A percentile compares a stretch with the other conserved stretches of the same genome.
Evolutionary conservation across 73 alveolate genomes (phyloP).

Genomic region (Effrenium voratum): DNA sequence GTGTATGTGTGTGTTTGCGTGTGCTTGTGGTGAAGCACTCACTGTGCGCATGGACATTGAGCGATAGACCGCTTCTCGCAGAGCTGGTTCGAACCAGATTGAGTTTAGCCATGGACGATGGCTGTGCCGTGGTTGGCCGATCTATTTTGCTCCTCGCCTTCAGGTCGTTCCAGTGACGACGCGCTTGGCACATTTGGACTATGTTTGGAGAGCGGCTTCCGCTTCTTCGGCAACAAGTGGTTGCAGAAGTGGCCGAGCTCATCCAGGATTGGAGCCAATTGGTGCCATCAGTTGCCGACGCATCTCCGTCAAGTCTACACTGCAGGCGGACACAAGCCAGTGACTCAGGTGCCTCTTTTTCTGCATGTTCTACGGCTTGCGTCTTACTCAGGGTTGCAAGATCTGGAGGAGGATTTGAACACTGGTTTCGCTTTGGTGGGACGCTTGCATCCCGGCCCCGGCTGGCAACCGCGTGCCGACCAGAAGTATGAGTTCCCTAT

Average conservation of each 20-base stretch:
- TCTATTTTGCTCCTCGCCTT: too few species aligned
- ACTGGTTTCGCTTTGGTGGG: background rate
- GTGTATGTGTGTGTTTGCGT: too few species aligned
- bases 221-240: background rate
- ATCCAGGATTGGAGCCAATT: background rate
- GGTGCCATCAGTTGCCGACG: background rate
- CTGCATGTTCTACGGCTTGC: background rate
- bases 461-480: slow-evolving; percentile 30
- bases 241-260: background rate
- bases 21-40: too few species aligned
- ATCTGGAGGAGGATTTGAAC: background rate
- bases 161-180: too few species aligned
- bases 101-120: too few species aligned
- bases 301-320: background rate
- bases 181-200: too few species aligned
- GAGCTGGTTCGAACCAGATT: too few species aligned
- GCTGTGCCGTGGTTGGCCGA: too few species aligned
- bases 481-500: background rate
- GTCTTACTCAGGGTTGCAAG: background rate
- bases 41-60: too few species aligned
- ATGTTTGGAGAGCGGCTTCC: too few species aligned
- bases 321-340: too few species aligned
- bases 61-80: too few species aligned
- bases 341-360: background rate
- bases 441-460: background rate